Base-by-base conservation (phyloP, 2,329 filamentous ascomycete genomes). In the Xylariaceae sp. region DNA sequence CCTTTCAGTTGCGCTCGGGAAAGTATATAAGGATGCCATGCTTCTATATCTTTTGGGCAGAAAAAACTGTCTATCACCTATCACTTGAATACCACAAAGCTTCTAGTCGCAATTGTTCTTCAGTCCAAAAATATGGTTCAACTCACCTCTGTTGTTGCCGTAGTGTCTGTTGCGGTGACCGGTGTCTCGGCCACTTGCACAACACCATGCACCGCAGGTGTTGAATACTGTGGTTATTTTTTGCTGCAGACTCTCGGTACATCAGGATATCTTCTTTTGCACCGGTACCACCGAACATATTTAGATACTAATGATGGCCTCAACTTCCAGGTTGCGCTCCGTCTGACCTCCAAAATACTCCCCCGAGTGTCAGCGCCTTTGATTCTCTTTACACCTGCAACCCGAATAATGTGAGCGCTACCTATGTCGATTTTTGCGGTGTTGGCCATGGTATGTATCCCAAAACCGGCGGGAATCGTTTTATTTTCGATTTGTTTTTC, bases 111-210 rank as follows among this genome's bases (percentile, higher is more conserved):
- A 9, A 31, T 31, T 18, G 12, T 4, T 31, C 40, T 34, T 14
- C 14, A 14, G 40, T 33, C 22, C 22, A 7, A 10, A 36, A 47
- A 41, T 14, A 47, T 47, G 45, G 45, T 47, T 41, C 45, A 47
- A 47, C 45, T 47, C 36, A 16, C 34, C 45, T 14, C 38, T 14
- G 33, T 47, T 16, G 6, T 47, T 16, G 19, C 36, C 19, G 13
- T 19, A 2, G 5, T 47, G 12, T 13, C 36, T 17, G 45, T 17
- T 6, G 45, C 36, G n/a, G 22, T 31, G 2, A 28, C 45, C 13
- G 19, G 31, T 18, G 45, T 41, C 13, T 47, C 45, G 7, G 45
- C 45, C 13, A 17, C 13, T 14, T 39, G 36, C n/a, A 18, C 38
- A 11, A 40, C 22, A 36, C 9, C 22, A 10, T 47, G 45, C 33